These are phyloP conservation scores for Euphorbia peplus DNA, from an alignment of 345 rosid genomes.

Conservation along the genomic window DNA sequence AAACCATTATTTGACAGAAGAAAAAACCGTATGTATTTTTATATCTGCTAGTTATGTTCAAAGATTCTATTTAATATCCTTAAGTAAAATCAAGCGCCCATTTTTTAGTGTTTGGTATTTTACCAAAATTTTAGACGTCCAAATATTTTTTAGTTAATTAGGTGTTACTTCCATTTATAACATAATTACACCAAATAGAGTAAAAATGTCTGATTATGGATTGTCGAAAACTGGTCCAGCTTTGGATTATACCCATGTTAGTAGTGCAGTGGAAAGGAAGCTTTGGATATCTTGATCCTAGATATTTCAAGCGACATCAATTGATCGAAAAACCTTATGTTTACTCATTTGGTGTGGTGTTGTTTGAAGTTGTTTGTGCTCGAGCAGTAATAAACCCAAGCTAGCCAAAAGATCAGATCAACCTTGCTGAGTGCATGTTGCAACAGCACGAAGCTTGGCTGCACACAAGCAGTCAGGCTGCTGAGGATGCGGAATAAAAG, in stretches of 20 bases:
- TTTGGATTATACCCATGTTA: conserved; percentile 83
- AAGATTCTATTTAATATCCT: no score
- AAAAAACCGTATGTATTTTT: no score
- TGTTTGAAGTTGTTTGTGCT: conserved; percentile 83
- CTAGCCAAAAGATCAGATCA: conserved; percentile 88
- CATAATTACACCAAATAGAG: no score
- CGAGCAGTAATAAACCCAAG: conserved; percentile 86
- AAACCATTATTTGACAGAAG: no score
- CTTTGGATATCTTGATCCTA: conserved; percentile 89
- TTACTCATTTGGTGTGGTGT: conserved; percentile 81
- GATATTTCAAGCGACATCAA: conserved; percentile 76
- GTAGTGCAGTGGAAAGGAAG: conserved; percentile 95
- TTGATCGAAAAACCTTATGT: conserved; percentile 88
- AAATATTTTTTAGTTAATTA: no score
- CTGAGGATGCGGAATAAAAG: conserved; percentile 24
- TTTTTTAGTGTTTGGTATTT: no score
- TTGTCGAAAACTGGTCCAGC: conserved; percentile 86
- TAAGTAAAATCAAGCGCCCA: no score
- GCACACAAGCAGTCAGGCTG: conserved; percentile 33
- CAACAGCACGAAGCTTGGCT: conserved; percentile 84
- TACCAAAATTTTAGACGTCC: no score
- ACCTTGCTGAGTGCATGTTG: conserved; percentile 85
- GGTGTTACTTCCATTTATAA: no score
- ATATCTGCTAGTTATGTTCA: no score
- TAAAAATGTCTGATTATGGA: conserved; percentile 90